Evolutionary conservation across 2,329 filamentous ascomycete species (phyloP), one percentile per base, ranked within the genome.

Genomic region (Fusarium torreyae): DNA sequence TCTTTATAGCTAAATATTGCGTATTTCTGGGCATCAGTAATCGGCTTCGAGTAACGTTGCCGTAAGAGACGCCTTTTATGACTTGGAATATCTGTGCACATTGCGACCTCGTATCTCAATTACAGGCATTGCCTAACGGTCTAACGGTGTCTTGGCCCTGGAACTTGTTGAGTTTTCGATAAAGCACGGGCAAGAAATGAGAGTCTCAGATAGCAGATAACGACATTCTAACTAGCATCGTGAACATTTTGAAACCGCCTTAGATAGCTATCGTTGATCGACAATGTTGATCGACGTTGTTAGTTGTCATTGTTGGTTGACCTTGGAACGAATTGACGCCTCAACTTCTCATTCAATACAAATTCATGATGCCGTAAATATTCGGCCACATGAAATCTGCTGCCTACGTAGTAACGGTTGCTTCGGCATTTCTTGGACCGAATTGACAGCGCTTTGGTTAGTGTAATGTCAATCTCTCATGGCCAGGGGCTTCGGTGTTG

Each of bases 401-500:
- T 11, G 14, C 52, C 28, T 10, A n/a, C 34, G 5, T 7, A 6
- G 4, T 36, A 3, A 26, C 34, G 45, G 58, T n/a, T 39, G 14
- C 22, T 1, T 34, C 46, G 57, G 57, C 45, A 45, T 28, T 54
- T 10, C 11, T 33, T 18, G 33, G 28, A 18, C 38, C 22, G 22
- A 36, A 7, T n/a, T 42, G 45, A 39, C 18, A 33, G 36, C 42
- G 8, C 59, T 54, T 2, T 5, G n/a, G 54, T n/a, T 0, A 60
- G 46, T 39, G 40, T 45, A 44, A 28, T 9, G 10, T 11, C 20
- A 45, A 62, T 62, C 39, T 62, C 48, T 6, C 7, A 28, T 8
- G 28, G 18, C 43, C 60, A 49, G 38, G 60, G 46, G 56, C 11
- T 42, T 20, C 33, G 7, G 11, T 2, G 20, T 59, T 46, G 57